A percentile compares a stretch with the other conserved stretches of the same genome.
Conservation (phyloP, 768 basidiomycete genomes). For the Nevesoporus exiguus region DNA sequence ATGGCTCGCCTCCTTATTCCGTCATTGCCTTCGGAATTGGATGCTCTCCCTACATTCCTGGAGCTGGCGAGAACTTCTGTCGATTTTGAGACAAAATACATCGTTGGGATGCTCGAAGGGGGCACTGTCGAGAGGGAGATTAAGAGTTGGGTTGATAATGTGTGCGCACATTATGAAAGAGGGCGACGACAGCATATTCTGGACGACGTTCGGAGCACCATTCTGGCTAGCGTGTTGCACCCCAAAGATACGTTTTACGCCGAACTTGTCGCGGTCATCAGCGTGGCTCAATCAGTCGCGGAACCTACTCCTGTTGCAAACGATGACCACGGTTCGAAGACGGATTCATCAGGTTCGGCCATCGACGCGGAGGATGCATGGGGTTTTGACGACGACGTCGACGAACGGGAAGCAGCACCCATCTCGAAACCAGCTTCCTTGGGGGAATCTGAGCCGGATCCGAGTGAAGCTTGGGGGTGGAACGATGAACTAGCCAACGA, state of each 20-base stretch:
- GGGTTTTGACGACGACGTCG: constrained; percentile 52
- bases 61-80: constrained; percentile 54
- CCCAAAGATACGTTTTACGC: constrained; percentile 27
- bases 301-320: constrained; percentile 26
- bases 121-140: constrained; percentile 50
- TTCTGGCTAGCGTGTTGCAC: constrained; percentile 35
- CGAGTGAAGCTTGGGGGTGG: constrained; percentile 75
- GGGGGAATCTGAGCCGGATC: constrained; percentile 34
- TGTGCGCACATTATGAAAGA: constrained; percentile 75
- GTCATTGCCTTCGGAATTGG: constrained; percentile 63
- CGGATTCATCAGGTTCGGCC: constrained; percentile 24
- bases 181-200: constrained; percentile 66
- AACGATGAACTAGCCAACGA: constrained; percentile 44
- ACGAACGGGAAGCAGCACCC: constrained; percentile 19
- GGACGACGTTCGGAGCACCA: constrained; percentile 53
- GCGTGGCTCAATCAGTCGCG: neutral
- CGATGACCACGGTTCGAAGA: constrained; percentile 34
- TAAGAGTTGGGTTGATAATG: constrained; percentile 63
- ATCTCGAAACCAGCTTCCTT: constrained; percentile 17
- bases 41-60: constrained; percentile 60
- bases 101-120: constrained; percentile 49
- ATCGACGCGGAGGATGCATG: constrained; percentile 39
- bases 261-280: constrained; percentile 12
- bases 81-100: constrained; percentile 57
- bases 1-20: constrained; percentile 66